These are phyloP conservation scores for Xylaria flabelliformis DNA, from an alignment of 495 filamentous ascomycete genomes.

Conservation along the genomic window DNA sequence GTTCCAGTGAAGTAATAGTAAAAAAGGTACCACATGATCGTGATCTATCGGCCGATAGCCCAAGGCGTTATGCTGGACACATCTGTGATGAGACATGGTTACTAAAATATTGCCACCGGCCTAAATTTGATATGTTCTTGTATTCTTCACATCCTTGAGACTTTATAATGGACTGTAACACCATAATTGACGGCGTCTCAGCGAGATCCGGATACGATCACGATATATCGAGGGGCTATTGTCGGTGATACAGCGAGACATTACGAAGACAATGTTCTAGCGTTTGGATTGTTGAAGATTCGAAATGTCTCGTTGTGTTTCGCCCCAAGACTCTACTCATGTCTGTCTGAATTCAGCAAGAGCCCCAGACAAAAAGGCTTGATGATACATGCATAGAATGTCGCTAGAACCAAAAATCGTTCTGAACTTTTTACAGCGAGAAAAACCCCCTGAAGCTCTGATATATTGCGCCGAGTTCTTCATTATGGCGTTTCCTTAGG, in stretches of 20 bases:
- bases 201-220: background rate
- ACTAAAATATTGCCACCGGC: background rate
- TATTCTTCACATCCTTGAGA: background rate
- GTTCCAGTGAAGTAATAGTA: background rate
- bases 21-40: slow-evolving; percentile 22
- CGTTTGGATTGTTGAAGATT: background rate
- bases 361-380: slow-evolving; percentile 1
- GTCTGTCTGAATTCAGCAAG: background rate
- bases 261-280: background rate
- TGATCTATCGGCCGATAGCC: slow-evolving; percentile 7
- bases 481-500: background rate
- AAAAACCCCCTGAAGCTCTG: background rate
- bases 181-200: background rate
- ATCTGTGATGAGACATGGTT: background rate
- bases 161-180: background rate
- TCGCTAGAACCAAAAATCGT: background rate
- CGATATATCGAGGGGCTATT: background rate
- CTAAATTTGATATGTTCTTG: too few relatives aligned
- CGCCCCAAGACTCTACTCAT: background rate
- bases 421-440: background rate
- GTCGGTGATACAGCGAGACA: background rate
- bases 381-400: slow-evolving; percentile 10
- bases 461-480: background rate
- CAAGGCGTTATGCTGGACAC: background rate
- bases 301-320: slow-evolving; percentile 1